Conservation (phyloP, 352 stramenopile genomes). For the Phytophthora palmivora region DNA sequence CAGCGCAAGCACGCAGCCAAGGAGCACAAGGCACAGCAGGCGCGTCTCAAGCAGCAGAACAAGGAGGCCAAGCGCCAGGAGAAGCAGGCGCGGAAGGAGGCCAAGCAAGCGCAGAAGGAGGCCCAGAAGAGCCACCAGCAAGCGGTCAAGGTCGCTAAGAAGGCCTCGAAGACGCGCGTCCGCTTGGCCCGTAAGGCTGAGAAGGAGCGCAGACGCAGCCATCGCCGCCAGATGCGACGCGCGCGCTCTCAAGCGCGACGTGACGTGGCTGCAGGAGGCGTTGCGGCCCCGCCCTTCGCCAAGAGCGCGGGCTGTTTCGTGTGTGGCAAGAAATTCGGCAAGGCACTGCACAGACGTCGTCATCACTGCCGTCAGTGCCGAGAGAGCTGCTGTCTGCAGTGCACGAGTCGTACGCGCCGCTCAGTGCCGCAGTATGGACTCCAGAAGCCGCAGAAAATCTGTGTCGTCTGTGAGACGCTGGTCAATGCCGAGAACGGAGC, state of each 20-base stretch:
- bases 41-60: conserved; percentile 17
- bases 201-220: conserved; percentile 23
- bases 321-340: conserved; percentile 51
- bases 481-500: conserved; percentile 14
- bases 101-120: conserved; percentile 28
- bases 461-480: conserved; percentile 56
- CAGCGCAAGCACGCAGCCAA: conserved; percentile 26
- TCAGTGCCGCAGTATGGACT: conserved; percentile 46
- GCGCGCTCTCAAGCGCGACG: background rate
- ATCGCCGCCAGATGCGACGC: conserved; percentile 5
- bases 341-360: conserved; percentile 40
- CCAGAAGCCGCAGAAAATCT: conserved; percentile 64
- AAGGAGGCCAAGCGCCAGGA: conserved; percentile 23
- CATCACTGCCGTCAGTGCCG: conserved; percentile 77
- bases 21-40: conserved; percentile 30
- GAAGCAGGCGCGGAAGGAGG: conserved; percentile 22
- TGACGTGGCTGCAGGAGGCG: conserved; percentile 2
- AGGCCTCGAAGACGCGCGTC: conserved; percentile 32
- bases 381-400: conserved; percentile 64
- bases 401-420: conserved; percentile 45
- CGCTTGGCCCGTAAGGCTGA: conserved; percentile 28
- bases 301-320: conserved; percentile 48
- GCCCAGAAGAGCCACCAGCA: conserved; percentile 18
- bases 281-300: conserved; percentile 31
- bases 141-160: conserved; percentile 30